phyloP scores from a whole-genome alignment of 2,329 filamentous ascomycete genomes.

The Ilyonectria mors-panacis region DNA sequence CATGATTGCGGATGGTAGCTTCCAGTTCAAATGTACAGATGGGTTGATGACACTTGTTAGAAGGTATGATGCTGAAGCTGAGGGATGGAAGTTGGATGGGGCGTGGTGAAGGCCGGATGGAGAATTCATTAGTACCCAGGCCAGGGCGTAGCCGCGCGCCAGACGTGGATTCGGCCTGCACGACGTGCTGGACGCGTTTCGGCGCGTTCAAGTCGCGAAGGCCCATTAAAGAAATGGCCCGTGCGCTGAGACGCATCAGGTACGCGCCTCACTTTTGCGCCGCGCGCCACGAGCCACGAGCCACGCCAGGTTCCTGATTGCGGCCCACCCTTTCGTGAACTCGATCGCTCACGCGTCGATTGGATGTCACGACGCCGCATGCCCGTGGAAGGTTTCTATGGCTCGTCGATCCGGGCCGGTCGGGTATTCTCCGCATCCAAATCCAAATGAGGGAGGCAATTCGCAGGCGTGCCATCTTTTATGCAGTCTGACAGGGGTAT shows the following conservation, averaged over 20 bases:
- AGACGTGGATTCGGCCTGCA: slow-evolving; percentile 26
- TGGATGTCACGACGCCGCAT: slow-evolving; percentile 28
- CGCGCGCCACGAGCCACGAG: slow-evolving; percentile 4
- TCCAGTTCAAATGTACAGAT: slow-evolving; percentile 34
- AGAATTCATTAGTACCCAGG: slow-evolving; percentile 38
- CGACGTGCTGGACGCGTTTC: slow-evolving; percentile 50
- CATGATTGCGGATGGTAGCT: slow-evolving; percentile 45
- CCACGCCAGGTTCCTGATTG: slow-evolving; percentile 1
- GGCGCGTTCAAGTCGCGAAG: slow-evolving; percentile 49
- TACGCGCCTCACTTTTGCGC: slow-evolving; percentile 26
- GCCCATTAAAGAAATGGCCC: slow-evolving; percentile 50
- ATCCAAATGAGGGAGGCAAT: slow-evolving; percentile 35
- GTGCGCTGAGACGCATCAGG: slow-evolving; percentile 42
- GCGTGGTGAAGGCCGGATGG: slow-evolving; percentile 29
- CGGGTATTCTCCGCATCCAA: slow-evolving; percentile 8
- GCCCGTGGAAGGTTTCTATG: background rate
- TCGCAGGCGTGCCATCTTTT: slow-evolving; percentile 18
- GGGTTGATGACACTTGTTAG: slow-evolving; percentile 38
- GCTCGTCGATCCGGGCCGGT: background rate
- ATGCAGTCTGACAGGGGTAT: background rate
- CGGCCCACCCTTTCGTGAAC: slow-evolving; percentile 8
- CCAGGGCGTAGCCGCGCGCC: slow-evolving; percentile 43
- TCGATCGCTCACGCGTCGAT: slow-evolving; percentile 31
- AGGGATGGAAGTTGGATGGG: slow-evolving; percentile 37
- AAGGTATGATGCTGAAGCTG: slow-evolving; percentile 28